Evolutionary conservation across 176 grass and related monocot genomes (phyloP).

Genomic region (Chrysopogon serrulatus): DNA sequence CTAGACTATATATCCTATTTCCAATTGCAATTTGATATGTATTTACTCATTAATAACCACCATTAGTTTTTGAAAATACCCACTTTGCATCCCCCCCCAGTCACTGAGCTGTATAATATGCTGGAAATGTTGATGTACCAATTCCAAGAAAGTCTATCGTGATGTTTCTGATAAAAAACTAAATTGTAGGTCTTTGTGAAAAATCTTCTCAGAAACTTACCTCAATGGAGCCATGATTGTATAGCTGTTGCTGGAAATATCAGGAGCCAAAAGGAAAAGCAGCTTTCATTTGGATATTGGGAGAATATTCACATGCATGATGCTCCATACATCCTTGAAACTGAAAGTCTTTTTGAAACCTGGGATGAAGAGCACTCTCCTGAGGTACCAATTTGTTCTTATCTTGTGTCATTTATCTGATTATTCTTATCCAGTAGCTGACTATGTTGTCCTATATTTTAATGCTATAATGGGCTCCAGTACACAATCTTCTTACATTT

Average conservation of each 20-base stretch:
- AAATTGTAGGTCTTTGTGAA: constrained; percentile 83
- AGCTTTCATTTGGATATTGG: constrained; percentile 96
- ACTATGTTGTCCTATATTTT: not conserved
- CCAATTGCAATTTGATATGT: constrained; percentile 8
- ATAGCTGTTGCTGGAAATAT: constrained; percentile 99
- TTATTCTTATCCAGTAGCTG: not conserved
- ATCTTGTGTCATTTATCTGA: not conserved
- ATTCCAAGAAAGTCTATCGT: constrained; percentile 89
- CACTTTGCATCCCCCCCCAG: constrained; percentile 26
- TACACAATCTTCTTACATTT: not conserved
- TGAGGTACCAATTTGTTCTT: constrained; percentile 42
- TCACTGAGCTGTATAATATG: constrained; percentile 96
- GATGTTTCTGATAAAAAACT: constrained; percentile 16
- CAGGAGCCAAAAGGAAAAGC: constrained; percentile 96
- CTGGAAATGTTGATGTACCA: constrained; percentile 90
- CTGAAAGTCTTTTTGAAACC: constrained; percentile 81
- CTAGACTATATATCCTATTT: constrained; percentile 4
- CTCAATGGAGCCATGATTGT: constrained; percentile 98
- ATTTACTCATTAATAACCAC: constrained; percentile 10
- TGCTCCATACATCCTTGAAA: constrained; percentile 86
- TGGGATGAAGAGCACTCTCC: constrained; percentile 90
- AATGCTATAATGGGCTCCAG: not conserved
- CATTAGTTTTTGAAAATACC: constrained; percentile 9
- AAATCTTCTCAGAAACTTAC: constrained; percentile 92
- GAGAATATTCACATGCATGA: constrained; percentile 98